A percentile compares a stretch with the other conserved stretches of the same genome.
Evolutionary conservation across 441 rosid genomes (phyloP).

Genomic region (Aleurites moluccanus): DNA sequence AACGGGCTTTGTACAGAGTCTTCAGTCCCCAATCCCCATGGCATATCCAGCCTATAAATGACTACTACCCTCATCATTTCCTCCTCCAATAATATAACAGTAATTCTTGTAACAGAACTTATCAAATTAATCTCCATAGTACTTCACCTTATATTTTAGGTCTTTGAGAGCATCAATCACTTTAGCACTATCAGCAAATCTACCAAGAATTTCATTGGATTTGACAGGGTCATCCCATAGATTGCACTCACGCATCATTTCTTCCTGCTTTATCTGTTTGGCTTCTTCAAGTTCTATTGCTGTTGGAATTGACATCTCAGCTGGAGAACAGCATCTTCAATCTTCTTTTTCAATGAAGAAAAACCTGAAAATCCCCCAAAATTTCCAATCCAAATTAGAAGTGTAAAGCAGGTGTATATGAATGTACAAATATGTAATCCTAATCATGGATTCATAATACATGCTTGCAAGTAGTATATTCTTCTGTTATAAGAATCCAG

Average conservation of each 20-base stretch:
- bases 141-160: conserved; percentile 61
- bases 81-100: background rate
- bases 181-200: conserved; percentile 56
- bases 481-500: background rate
- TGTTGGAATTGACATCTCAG: conserved; percentile 61
- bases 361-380: conserved; percentile 41
- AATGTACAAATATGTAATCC: conserved; percentile 5
- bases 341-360: conserved; percentile 67
- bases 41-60: background rate
- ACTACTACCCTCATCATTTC: background rate
- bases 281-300: conserved; percentile 76
- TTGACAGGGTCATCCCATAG: conserved; percentile 74
- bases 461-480: background rate
- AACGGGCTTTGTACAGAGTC: background rate
- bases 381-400: conserved; percentile 9
- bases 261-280: conserved; percentile 56
- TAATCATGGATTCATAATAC: background rate
- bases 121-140: background rate
- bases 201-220: conserved; percentile 61
- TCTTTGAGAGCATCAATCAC: conserved; percentile 67
- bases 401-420: background rate
- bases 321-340: conserved; percentile 70
- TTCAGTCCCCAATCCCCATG: background rate
- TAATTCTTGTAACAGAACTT: conserved; percentile 4
- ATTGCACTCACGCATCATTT: conserved; percentile 49